phyloP scores from a whole-genome alignment of 2,329 filamentous ascomycete genomes.

The Pyrenochaeta sp. region DNA sequence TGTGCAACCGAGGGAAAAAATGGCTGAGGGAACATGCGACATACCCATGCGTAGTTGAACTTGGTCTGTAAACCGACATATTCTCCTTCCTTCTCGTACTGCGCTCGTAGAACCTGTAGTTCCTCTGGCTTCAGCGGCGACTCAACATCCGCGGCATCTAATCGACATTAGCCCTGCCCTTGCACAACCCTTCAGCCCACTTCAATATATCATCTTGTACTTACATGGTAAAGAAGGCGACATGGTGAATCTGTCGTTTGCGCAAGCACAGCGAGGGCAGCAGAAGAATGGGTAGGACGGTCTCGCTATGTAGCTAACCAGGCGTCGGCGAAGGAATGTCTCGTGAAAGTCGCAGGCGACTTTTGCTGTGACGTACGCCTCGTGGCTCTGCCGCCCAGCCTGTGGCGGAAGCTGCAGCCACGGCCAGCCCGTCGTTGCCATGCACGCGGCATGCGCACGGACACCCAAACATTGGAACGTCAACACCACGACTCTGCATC shows the following conservation, averaged over 20 bases:
- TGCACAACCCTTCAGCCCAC: neutral
- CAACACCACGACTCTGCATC: conserved; percentile 36
- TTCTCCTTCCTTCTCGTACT: conserved; percentile 97
- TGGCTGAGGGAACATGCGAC: conserved; percentile 28
- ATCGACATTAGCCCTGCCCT: conserved; percentile 28
- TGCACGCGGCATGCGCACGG: conserved; percentile 32
- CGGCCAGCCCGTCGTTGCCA: conserved; percentile 37
- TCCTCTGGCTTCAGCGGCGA: conserved; percentile 92
- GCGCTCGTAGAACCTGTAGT: conserved; percentile 87
- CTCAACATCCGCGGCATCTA: conserved; percentile 97
- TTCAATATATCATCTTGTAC: conserved; percentile 11
- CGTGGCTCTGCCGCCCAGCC: conserved; percentile 28
- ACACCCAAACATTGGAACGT: conserved; percentile 38
- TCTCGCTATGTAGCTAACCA: neutral
- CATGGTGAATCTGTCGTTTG: conserved; percentile 24
- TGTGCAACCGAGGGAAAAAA: neutral
- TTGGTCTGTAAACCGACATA: conserved; percentile 98
- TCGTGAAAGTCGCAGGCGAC: conserved; percentile 26
- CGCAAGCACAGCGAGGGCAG: neutral
- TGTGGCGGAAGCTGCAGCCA: conserved; percentile 15
- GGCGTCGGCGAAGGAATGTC: conserved; percentile 9
- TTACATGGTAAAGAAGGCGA: conserved; percentile 49
- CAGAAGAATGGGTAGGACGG: conserved; percentile 16
- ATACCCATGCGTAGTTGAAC: conserved; percentile 99
- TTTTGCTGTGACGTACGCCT: conserved; percentile 44